Evolutionary conservation across 2,329 filamentous ascomycete genomes (phyloP).

Genomic region (Claviceps arundinis): DNA sequence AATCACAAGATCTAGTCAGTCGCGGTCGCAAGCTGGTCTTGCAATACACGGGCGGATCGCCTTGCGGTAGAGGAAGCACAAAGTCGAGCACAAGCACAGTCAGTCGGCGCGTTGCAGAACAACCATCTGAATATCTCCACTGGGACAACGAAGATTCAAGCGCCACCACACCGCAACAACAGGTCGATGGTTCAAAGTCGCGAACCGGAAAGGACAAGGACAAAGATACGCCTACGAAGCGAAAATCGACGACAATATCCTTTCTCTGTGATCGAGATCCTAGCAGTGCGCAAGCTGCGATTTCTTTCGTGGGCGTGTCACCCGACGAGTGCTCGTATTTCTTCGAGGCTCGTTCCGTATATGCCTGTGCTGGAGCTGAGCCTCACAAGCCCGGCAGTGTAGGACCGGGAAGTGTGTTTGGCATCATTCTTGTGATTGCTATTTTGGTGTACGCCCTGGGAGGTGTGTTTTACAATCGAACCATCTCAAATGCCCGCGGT

Average conservation of each 20-base stretch:
- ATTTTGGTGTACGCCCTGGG: slow-evolving; percentile 82
- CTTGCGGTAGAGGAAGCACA: slow-evolving; percentile 46
- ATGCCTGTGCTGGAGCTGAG: slow-evolving; percentile 59
- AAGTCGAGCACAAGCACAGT: slow-evolving; percentile 21
- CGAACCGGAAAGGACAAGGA: not conserved
- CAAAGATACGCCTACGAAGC: slow-evolving; percentile 20
- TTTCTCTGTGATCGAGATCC: slow-evolving; percentile 86
- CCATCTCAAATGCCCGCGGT: slow-evolving; percentile 83
- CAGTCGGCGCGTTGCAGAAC: not conserved
- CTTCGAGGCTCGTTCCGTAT: slow-evolving; percentile 79
- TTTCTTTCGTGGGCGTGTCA: slow-evolving; percentile 73
- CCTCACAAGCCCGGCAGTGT: slow-evolving; percentile 60
- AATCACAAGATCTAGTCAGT: slow-evolving; percentile 39
- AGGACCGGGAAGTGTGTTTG: slow-evolving; percentile 66
- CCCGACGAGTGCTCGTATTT: slow-evolving; percentile 90
- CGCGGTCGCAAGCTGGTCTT: slow-evolving; percentile 64
- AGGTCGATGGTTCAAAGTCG: no score
- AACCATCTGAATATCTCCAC: not conserved
- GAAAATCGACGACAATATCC: slow-evolving; percentile 78
- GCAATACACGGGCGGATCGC: slow-evolving; percentile 66
- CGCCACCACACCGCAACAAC: not conserved
- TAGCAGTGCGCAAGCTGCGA: slow-evolving; percentile 48
- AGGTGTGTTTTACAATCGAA: slow-evolving; percentile 89
- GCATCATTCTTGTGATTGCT: slow-evolving; percentile 66
- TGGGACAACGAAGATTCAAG: not conserved